Percentiles rank a stretch among this genome's conserved stretches.
phyloP scores from a whole-genome alignment of 2,329 filamentous ascomycete genomes.

The Cryphonectria radicalis region DNA sequence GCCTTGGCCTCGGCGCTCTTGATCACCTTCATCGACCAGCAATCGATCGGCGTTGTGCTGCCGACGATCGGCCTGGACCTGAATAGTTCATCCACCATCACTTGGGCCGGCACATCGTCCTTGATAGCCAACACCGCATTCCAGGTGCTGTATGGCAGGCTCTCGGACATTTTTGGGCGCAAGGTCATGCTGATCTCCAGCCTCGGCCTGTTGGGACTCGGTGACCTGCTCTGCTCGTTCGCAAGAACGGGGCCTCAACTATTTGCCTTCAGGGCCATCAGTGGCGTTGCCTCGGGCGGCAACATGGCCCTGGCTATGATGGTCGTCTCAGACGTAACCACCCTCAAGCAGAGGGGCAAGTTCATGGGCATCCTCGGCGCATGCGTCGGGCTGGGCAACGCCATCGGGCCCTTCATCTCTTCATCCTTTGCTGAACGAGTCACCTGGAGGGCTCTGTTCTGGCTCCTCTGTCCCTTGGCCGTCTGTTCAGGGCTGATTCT shows the following conservation, averaged over 20 bases:
- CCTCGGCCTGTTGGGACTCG: conserved; percentile 56
- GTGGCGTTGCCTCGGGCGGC: conserved; percentile 66
- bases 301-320: conserved; percentile 64
- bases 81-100: conserved; percentile 53
- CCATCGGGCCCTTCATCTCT: conserved; percentile 49
- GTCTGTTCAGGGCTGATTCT: conserved; percentile 46
- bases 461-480: conserved; percentile 53
- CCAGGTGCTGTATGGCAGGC: conserved; percentile 65
- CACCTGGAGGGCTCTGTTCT: conserved; percentile 53
- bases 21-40: conserved; percentile 62
- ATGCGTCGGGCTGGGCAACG: conserved; percentile 47
- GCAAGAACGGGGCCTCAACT: conserved; percentile 60
- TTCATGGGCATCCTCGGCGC: conserved; percentile 51
- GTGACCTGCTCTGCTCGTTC: conserved; percentile 63
- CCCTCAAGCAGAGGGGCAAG: conserved; percentile 61
- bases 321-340: conserved; percentile 64
- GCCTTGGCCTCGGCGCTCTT: conserved; percentile 57
- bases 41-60: conserved; percentile 55
- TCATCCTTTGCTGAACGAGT: conserved; percentile 43
- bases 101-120: conserved; percentile 58
- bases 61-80: conserved; percentile 56
- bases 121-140: conserved; percentile 65
- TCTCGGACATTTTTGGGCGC: conserved; percentile 65
- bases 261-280: conserved; percentile 63
- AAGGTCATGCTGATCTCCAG: conserved; percentile 61